A percentile compares a stretch with the other conserved stretches of the same genome.
Evolutionary conservation across 163 green algal genomes (phyloP).

Genomic region (Scenedesmus sp.): DNA sequence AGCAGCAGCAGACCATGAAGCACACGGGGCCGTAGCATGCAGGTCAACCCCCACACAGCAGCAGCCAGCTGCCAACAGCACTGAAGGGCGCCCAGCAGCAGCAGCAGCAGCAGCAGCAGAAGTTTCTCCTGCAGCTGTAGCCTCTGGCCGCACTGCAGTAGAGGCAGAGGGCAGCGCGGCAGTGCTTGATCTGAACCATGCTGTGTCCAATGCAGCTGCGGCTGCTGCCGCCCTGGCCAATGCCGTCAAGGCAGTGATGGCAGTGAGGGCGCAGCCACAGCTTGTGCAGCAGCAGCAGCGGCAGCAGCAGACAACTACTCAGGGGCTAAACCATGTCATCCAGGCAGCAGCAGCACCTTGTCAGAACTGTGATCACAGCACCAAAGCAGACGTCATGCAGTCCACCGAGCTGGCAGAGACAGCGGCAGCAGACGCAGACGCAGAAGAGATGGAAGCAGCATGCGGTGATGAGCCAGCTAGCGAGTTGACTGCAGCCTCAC

Average conservation of each 20-base stretch:
- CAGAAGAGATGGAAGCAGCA: background rate
- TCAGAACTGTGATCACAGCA: background rate
- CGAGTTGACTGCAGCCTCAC: background rate
- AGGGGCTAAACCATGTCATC: background rate
- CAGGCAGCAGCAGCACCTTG: background rate
- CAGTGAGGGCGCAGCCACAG: background rate
- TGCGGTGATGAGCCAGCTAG: background rate
- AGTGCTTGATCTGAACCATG: background rate
- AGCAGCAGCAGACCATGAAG: background rate
- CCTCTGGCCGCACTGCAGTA: background rate
- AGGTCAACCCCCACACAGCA: background rate
- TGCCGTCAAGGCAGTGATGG: background rate
- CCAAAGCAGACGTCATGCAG: background rate
- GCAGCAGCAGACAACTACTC: background rate
- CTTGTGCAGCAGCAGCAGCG: conserved; percentile 12
- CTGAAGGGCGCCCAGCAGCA: background rate
- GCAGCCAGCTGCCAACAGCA: background rate
- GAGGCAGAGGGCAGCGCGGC: background rate
- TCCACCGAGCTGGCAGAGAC: background rate
- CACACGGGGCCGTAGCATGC: background rate
- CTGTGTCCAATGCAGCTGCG: background rate
- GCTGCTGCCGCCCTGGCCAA: background rate
- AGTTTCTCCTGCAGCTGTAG: background rate
- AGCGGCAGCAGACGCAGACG: background rate
- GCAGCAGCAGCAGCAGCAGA: background rate